Evolutionary conservation across 176 grass and related monocot species (phyloP).

Genomic region (Carex littledalei): DNA sequence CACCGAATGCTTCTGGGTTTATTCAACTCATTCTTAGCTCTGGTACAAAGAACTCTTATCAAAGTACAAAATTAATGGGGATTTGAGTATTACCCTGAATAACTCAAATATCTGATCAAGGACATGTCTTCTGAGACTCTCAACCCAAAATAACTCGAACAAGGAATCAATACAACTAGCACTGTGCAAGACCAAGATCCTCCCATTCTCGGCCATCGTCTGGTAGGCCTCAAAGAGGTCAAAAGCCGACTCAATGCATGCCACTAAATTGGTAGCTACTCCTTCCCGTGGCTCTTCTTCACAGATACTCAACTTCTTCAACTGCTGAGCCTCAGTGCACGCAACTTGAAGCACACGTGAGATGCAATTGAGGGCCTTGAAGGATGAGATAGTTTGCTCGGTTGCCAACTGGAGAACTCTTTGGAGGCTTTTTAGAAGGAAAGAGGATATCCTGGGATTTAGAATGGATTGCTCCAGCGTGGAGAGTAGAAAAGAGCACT

Average conservation of each 20-base stretch:
- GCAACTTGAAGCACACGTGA: constrained; percentile 69
- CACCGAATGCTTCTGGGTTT: neutral
- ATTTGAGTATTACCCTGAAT: constrained; percentile 58
- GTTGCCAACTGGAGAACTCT: constrained; percentile 73
- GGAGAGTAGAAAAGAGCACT: constrained; percentile 70
- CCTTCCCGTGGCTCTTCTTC: constrained; percentile 33
- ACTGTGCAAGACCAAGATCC: constrained; percentile 61
- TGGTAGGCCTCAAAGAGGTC: constrained; percentile 80
- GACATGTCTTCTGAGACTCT: constrained; percentile 61
- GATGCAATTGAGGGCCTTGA: constrained; percentile 66
- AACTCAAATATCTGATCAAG: constrained; percentile 84
- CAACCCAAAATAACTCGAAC: constrained; percentile 92
- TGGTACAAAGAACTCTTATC: neutral
- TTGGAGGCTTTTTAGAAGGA: constrained; percentile 82
- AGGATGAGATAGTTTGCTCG: constrained; percentile 73
- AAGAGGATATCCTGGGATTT: constrained; percentile 55
- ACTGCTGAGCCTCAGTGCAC: constrained; percentile 63
- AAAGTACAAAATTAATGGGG: constrained; percentile 3
- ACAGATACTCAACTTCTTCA: constrained; percentile 47
- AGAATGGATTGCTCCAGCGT: constrained; percentile 56
- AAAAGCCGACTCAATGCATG: constrained; percentile 75
- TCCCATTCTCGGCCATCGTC: constrained; percentile 65
- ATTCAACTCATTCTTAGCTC: neutral
- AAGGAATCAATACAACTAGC: constrained; percentile 65
- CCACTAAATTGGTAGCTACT: constrained; percentile 32